A percentile compares a stretch with the other conserved stretches of the same genome.
Evolutionary conservation across 306 rosid genomes (phyloP).

Genomic region (Inga oerstediana): DNA sequence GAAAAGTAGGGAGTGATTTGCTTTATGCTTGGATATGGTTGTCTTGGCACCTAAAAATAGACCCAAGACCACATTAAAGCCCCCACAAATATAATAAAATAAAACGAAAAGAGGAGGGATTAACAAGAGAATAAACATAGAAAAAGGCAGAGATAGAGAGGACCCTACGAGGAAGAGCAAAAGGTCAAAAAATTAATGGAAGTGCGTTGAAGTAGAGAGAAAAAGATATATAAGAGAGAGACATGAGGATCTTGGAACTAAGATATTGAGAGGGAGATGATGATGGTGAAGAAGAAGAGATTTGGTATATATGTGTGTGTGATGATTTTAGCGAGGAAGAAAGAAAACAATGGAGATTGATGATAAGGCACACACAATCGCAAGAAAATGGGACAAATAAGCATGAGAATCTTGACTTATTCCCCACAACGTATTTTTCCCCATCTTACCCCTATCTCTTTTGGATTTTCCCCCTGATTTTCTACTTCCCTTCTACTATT

Average conservation of each 20-base stretch:
- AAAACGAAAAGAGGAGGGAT: not conserved
- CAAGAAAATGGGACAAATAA: constrained; percentile 30
- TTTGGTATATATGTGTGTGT: not conserved
- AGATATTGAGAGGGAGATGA: constrained; percentile 40
- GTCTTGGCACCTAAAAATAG: not conserved
- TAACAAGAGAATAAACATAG: constrained; percentile 12
- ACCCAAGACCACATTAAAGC: not conserved
- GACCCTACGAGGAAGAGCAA: constrained; percentile 25
- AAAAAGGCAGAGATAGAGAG: not conserved
- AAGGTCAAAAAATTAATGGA: constrained; percentile 36
- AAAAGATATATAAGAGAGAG: constrained; percentile 30
- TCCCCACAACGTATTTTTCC: not conserved
- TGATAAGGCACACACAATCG: not conserved
- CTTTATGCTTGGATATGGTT: not conserved
- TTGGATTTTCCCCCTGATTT: not conserved
- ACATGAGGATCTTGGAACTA: constrained; percentile 27
- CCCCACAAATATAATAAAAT: not conserved
- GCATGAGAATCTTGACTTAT: constrained; percentile 55
- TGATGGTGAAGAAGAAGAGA: not conserved
- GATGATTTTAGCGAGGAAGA: too few species aligned
- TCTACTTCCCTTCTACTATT: not conserved
- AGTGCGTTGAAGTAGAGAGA: constrained; percentile 10
- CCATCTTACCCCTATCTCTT: not conserved
- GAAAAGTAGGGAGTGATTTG: not conserved
- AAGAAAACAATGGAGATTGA: not conserved